phyloP scores from a whole-genome alignment of 2,329 filamentous ascomycete species.

The Aspergillus transmontanensis region DNA sequence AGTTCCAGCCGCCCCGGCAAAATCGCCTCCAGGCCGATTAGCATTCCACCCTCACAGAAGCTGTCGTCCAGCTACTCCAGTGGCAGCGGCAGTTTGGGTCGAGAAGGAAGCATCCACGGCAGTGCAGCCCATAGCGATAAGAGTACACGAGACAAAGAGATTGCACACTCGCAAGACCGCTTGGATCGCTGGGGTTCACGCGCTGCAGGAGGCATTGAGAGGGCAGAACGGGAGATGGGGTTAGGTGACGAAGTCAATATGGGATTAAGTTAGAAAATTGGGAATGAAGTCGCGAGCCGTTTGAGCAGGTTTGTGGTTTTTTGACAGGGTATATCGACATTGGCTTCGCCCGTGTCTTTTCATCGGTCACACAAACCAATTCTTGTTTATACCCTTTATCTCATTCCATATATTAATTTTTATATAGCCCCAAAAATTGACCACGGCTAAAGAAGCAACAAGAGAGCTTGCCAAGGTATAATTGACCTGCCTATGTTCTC shows the following conservation, averaged over 20 bases:
- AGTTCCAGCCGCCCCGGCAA: conserved; percentile 20
- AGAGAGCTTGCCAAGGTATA: not conserved
- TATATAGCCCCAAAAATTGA: not conserved
- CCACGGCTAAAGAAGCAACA: not conserved
- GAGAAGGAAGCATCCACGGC: conserved; percentile 26
- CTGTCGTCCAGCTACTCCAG: conserved; percentile 30
- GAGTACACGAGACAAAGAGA: conserved; percentile 42
- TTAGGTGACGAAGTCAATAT: conserved; percentile 83
- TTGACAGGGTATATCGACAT: not conserved
- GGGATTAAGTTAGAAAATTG: conserved; percentile 66
- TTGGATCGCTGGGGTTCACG: conserved; percentile 56
- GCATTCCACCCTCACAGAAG: conserved; percentile 31
- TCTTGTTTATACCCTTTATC: not conserved
- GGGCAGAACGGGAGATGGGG: conserved; percentile 64
- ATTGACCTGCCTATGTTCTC: not conserved
- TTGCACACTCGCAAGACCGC: conserved; percentile 48
- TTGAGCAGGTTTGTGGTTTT: not conserved
- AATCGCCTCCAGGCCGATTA: conserved; percentile 33
- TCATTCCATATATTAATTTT: not conserved
- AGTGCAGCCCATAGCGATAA: conserved; percentile 32
- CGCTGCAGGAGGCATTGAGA: conserved; percentile 56
- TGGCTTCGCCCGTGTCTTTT: not conserved
- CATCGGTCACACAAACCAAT: not conserved
- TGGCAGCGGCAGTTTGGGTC: conserved; percentile 20
- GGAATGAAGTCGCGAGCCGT: not conserved